These are phyloP conservation scores for Diplotaxis tenuifolia DNA, from an alignment of 345 rosid genomes.

Conservation along the genomic window DNA sequence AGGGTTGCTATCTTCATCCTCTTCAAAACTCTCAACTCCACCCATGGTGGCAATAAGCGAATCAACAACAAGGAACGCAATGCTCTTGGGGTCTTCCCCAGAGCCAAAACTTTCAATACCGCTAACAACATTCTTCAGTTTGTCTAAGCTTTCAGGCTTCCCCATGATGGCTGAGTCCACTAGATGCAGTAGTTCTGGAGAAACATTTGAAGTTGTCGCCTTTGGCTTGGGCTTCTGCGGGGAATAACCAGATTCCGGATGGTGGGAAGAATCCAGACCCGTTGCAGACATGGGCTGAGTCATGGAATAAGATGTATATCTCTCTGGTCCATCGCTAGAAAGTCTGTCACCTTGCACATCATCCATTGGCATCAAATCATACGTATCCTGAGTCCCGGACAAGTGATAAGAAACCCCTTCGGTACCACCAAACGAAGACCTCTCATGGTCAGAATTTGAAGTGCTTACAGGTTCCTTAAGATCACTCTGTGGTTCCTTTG, in stretches of 20 bases:
- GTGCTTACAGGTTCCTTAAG: constrained; percentile 38
- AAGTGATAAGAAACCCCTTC: constrained; percentile 41
- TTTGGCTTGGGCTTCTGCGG: constrained; percentile 68
- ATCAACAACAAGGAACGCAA: constrained; percentile 86
- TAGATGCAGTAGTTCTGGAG: constrained; percentile 95
- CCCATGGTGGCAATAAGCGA: constrained; percentile 99
- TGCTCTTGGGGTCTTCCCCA: constrained; percentile 76
- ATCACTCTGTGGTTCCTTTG: constrained; percentile 34
- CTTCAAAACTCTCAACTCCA: constrained; percentile 98
- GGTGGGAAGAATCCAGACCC: constrained; percentile 52
- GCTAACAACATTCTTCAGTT: constrained; percentile 79
- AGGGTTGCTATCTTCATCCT: constrained; percentile 89
- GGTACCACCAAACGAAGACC: constrained; percentile 35
- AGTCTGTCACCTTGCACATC: constrained; percentile 46
- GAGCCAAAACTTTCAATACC: constrained; percentile 72
- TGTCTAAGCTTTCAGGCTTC: constrained; percentile 84
- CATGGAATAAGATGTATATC: constrained; percentile 39
- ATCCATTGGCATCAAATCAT: constrained; percentile 46
- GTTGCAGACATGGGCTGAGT: constrained; percentile 52
- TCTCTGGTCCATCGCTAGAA: constrained; percentile 63
- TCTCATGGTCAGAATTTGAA: constrained; percentile 49
- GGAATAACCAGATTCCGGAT: constrained; percentile 46
- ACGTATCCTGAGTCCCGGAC: constrained; percentile 30
- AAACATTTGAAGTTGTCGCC: constrained; percentile 78
- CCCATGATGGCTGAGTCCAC: constrained; percentile 99